Conservation (phyloP, 2,329 filamentous ascomycete genomes). For the Diaporthe nobilis region DNA sequence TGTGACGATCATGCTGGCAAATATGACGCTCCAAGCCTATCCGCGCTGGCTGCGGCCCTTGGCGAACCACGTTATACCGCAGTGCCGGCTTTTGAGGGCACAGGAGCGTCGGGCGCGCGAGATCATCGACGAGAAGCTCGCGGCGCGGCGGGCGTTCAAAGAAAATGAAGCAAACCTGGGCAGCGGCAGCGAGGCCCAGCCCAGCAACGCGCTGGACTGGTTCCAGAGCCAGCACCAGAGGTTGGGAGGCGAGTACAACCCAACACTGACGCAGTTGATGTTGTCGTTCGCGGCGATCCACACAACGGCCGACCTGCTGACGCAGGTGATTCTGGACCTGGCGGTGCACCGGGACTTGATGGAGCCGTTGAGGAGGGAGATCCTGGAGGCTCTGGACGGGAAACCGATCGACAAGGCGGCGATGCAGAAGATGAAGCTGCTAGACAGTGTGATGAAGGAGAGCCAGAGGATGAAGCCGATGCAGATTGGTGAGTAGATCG, state of each 20-base stretch:
- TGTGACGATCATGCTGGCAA: background rate
- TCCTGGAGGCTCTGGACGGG: background rate
- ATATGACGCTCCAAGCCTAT: background rate
- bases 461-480: conserved; percentile 48
- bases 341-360: conserved; percentile 56
- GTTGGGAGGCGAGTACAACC: conserved; percentile 50
- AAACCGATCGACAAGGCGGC: conserved; percentile 53
- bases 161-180: conserved; percentile 45
- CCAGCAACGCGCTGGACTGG: conserved; percentile 52
- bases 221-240: conserved; percentile 52
- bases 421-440: conserved; percentile 54
- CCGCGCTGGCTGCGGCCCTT: conserved; percentile 18
- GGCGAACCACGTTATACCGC: background rate
- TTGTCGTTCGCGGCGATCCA: conserved; percentile 58
- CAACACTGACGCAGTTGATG: conserved; percentile 52
- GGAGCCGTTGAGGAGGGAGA: conserved; percentile 48
- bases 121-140: conserved; percentile 39
- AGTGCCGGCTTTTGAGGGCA: conserved; percentile 13
- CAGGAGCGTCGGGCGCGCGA: background rate
- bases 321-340: conserved; percentile 58
- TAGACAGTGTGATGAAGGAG: conserved; percentile 60
- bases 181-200: background rate
- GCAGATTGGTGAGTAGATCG: conserved; percentile 1
- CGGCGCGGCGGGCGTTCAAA: conserved; percentile 52
- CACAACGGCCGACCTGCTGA: conserved; percentile 55